A percentile compares a stretch with the other conserved stretches of the same genome.
Evolutionary conservation across 140 eudicot species (phyloP).

Genomic region (Anethum foeniculum): DNA sequence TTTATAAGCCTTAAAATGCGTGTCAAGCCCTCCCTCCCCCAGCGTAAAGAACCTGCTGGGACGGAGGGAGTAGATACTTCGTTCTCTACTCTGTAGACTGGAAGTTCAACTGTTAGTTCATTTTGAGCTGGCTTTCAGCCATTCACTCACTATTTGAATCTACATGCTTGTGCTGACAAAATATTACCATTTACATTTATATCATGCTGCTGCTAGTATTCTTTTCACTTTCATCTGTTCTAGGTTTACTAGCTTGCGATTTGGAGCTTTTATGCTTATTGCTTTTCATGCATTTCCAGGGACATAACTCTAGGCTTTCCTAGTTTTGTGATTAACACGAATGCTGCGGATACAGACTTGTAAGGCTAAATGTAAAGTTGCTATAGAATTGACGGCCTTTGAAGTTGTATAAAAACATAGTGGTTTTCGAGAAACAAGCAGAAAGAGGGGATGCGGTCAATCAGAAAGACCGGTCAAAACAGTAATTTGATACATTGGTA

Average conservation of each 20-base stretch:
- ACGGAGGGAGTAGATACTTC: too few species aligned
- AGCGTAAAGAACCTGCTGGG: too few species aligned
- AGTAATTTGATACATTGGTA: not conserved
- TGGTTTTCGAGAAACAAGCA: not conserved
- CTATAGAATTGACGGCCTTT: not conserved
- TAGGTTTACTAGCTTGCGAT: not conserved
- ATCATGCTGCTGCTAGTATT: not conserved
- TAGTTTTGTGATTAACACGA: conserved; percentile 63
- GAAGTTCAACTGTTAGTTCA: not conserved
- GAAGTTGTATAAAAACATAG: not conserved
- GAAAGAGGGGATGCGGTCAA: not conserved
- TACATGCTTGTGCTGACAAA: not conserved
- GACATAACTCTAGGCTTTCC: conserved; percentile 73
- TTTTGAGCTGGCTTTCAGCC: not conserved
- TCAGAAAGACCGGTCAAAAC: not conserved
- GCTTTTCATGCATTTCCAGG: conserved; percentile 27
- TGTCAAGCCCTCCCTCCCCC: too few species aligned
- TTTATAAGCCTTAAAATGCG: too few species aligned
- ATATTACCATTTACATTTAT: not conserved
- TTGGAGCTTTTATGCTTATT: not conserved
- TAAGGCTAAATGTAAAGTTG: conserved; percentile 12
- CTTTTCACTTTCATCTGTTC: not conserved
- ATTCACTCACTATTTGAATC: not conserved
- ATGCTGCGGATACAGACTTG: conserved; percentile 45
- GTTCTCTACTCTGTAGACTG: not conserved